These are phyloP conservation scores for Ricinus communis DNA, from an alignment of 345 rosid genomes.

Conservation along the genomic window DNA sequence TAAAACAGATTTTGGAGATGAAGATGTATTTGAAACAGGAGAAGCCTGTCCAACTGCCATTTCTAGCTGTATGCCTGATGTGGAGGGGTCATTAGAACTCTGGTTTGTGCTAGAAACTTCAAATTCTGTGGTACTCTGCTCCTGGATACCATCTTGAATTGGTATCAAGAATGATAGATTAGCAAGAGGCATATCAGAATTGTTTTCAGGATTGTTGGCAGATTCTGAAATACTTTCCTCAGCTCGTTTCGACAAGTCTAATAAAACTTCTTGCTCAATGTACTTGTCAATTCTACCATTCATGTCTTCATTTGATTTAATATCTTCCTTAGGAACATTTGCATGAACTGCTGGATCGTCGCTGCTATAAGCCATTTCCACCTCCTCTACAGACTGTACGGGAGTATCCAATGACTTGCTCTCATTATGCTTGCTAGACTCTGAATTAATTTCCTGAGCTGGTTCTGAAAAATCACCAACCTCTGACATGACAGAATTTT, in stretches of 20 bases:
- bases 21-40: constrained; percentile 29
- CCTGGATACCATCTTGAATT: not conserved
- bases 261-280: constrained; percentile 5
- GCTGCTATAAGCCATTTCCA: not conserved
- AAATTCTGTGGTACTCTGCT: constrained; percentile 18
- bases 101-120: constrained; percentile 31
- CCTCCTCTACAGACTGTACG: constrained; percentile 13
- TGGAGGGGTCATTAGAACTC: constrained; percentile 17
- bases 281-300: constrained; percentile 6
- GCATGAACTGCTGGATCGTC: constrained; percentile 17
- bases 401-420: constrained; percentile 16
- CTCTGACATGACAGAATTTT: constrained; percentile 4
- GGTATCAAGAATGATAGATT: no score
- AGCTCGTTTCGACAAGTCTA: constrained; percentile 22
- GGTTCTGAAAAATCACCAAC: constrained; percentile 15
- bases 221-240: constrained; percentile 11
- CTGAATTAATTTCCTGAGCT: constrained; percentile 30
- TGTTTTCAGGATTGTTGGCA: not conserved
- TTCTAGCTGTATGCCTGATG: constrained; percentile 19
- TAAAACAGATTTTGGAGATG: constrained; percentile 54
- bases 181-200: no score
- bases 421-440: constrained; percentile 18
- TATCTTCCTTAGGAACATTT: not conserved
- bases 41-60: constrained; percentile 20
- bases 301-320: not conserved